Percentiles rank a stretch among this genome's conserved stretches.
These are phyloP conservation scores for Capsella rubella DNA, from an alignment of 441 rosid species.

Conservation along the genomic window DNA sequence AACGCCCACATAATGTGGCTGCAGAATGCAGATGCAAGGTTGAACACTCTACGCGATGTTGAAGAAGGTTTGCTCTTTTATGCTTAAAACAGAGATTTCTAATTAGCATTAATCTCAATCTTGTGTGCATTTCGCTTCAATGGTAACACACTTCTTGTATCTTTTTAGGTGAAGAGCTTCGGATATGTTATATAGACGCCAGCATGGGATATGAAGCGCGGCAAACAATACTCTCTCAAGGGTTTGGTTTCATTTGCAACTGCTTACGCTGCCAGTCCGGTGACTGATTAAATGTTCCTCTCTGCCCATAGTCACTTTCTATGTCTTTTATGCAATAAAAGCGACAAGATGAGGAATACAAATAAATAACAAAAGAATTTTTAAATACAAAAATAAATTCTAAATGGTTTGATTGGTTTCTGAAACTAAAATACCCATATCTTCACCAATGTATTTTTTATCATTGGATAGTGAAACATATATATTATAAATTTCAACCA, in stretches of 20 bases:
- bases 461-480: neutral
- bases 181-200: constrained; percentile 85
- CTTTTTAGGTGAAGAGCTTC: constrained; percentile 82
- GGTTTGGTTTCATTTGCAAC: constrained; percentile 78
- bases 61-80: constrained; percentile 62
- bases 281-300: constrained; percentile 45
- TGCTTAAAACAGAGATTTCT: constrained; percentile 3
- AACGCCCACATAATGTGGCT: constrained; percentile 82
- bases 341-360: neutral
- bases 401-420: neutral
- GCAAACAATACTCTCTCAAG: constrained; percentile 61
- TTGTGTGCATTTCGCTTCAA: neutral
- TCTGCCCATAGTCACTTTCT: constrained; percentile 12
- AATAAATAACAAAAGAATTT: neutral
- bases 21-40: constrained; percentile 69
- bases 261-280: constrained; percentile 73
- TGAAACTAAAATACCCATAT: neutral
- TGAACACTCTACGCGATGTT: constrained; percentile 78
- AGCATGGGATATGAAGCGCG: constrained; percentile 78
- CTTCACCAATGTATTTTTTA: neutral
- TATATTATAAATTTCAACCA: neutral
- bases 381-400: neutral
- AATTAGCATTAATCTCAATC: constrained; percentile 1
- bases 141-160: constrained; percentile 13
- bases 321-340: constrained; percentile 3